Conservation (phyloP, 106 monocot genomes). For the Dendrobium chrysotoxum region DNA sequence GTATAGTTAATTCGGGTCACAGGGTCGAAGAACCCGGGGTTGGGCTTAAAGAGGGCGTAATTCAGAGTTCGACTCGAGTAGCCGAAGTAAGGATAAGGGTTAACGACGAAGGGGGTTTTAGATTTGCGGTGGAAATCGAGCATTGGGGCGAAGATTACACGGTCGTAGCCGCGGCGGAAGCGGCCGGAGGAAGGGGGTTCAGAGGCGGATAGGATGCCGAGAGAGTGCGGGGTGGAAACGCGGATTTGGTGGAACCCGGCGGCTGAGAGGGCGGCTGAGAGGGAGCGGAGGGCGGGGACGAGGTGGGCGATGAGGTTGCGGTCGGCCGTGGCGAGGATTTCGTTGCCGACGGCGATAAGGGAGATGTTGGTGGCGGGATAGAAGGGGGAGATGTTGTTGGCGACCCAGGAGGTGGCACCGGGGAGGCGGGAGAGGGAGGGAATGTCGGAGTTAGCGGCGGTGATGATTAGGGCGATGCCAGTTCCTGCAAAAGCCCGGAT, state of each 20-base stretch:
- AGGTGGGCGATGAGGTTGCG: slow-evolving; percentile 37
- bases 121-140: slow-evolving; percentile 64
- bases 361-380: slow-evolving; percentile 46
- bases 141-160: slow-evolving; percentile 62
- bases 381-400: slow-evolving; percentile 23
- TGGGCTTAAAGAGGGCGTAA: slow-evolving; percentile 59
- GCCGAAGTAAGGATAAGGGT: slow-evolving; percentile 83
- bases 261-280: slow-evolving; percentile 47
- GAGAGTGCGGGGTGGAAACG: slow-evolving; percentile 84
- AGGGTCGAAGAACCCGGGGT: slow-evolving; percentile 38
- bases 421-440: slow-evolving; percentile 30
- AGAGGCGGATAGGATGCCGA: slow-evolving; percentile 60
- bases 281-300: slow-evolving; percentile 45
- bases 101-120: slow-evolving; percentile 78
- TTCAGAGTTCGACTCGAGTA: slow-evolving; percentile 49
- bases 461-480: slow-evolving; percentile 32
- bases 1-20: slow-evolving; percentile 46
- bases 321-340: slow-evolving; percentile 47
- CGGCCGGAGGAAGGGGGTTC: slow-evolving; percentile 61
- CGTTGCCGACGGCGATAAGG: slow-evolving; percentile 63
- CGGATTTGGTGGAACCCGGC: slow-evolving; percentile 30
- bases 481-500: slow-evolving; percentile 57
- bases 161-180: slow-evolving; percentile 67
- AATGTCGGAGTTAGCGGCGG: slow-evolving; percentile 48
- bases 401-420: slow-evolving; percentile 37